Evolutionary conservation across 1,139 yeast species (phyloP), one percentile per base, ranked within the genome.

Genomic region (Meyerozyma elateridarum): DNA sequence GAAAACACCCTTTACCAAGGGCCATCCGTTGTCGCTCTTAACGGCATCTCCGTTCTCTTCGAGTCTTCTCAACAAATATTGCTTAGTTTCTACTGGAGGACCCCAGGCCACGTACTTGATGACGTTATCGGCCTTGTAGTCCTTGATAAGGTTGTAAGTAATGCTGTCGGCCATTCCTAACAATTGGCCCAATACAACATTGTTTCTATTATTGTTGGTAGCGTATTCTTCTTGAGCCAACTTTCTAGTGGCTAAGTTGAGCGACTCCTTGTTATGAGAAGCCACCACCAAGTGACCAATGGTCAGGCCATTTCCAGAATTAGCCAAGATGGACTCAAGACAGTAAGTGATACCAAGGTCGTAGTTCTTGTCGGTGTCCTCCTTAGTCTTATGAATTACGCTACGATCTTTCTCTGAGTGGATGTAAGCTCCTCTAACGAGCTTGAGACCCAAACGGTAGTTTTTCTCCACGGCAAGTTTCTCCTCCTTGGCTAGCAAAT

Each of bases 91-190:
- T 45, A 77, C 63, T 36, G 95, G 94, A 24, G 97, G 97, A 7
- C 97, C 97, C 96, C 97, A 91, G 12, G 97, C 95, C 42, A 91
- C 96, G 54, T 89, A 91, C 60, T 89, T 89, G 61, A 89, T 81
- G 36, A 91, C 85, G 50, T 83, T 83, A 45, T 74, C 79, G 37
- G 77, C 85, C 29, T 78, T 73, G 44, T 76, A 69, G 33, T 77
- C 69, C 32, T 67, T 61, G 40, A 85, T 76, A 51, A 91, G 70
- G 45, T 82, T 85, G 52, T 75, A 73, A 25, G 96, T 87, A 40
- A 85, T 76, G 48, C 82, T 81, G 57, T 91, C 97, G 35, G 95
- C 93, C 97, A 91, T 91, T 28, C 98, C 98, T 52, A 89, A 67
- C 45, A 91, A 73, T 64, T 89, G 97, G 28, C 93, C 97, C 49